Conservation (phyloP, 768 basidiomycete genomes). For the Russula ochroleuca region DNA sequence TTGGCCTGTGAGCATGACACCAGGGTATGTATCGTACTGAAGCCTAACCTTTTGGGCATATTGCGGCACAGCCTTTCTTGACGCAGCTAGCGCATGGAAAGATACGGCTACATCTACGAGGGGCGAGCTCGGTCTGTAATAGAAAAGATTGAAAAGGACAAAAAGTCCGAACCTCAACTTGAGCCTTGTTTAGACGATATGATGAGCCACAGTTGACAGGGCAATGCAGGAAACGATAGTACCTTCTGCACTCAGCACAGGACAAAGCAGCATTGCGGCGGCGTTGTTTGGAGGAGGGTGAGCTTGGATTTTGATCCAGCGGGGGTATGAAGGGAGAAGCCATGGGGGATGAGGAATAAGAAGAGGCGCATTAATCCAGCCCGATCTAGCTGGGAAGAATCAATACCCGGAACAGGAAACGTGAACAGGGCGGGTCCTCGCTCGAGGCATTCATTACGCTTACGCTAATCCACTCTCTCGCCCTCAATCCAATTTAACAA, state of each 20-base stretch:
- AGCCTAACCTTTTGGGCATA: conserved; percentile 58
- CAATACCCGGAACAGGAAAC: conserved; percentile 24
- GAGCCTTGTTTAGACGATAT: conserved; percentile 40
- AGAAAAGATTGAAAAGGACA: conserved; percentile 22
- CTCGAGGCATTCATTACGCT: too few species aligned
- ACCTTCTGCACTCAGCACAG: conserved; percentile 71
- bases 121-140: background rate
- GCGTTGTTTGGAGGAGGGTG: conserved; percentile 30
- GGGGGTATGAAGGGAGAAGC: conserved; percentile 25
- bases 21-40: background rate
- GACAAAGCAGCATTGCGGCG: conserved; percentile 47
- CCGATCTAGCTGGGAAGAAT: conserved; percentile 23
- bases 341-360: conserved; percentile 26
- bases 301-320: conserved; percentile 13
- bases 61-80: conserved; percentile 45
- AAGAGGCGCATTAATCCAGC: conserved; percentile 22
- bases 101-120: conserved; percentile 52
- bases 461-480: background rate
- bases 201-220: conserved; percentile 18
- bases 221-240: conserved; percentile 19
- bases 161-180: conserved; percentile 55
- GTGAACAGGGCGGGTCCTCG: conserved; percentile 11
- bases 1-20: conserved; percentile 6
- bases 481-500: background rate
- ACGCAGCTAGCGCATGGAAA: conserved; percentile 53